phyloP scores from a whole-genome alignment of 2,329 filamentous ascomycete genomes.

The Neurospora sp. region DNA sequence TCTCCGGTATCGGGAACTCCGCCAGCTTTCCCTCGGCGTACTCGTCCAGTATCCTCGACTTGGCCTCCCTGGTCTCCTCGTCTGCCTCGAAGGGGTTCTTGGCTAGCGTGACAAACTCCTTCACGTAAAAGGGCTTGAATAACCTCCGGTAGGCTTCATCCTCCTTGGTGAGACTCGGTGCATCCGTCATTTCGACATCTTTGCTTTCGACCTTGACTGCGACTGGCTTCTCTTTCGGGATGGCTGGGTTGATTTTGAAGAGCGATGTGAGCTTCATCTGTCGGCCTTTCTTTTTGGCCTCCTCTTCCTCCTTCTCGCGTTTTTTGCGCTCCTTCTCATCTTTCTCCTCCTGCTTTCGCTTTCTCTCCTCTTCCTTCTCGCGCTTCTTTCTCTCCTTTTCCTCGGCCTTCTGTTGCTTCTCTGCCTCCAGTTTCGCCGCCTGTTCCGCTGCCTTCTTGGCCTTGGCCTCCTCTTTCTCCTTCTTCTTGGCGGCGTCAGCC shows the following conservation, averaged over 20 bases:
- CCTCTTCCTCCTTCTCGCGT: conserved; percentile 42
- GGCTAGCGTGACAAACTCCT: conserved; percentile 63
- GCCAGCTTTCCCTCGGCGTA: conserved; percentile 38
- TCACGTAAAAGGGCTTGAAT: conserved; percentile 76
- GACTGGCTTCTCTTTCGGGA: conserved; percentile 27
- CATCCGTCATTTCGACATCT: conserved; percentile 19
- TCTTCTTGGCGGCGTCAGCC: conserved; percentile 27
- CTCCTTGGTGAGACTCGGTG: conserved; percentile 9
- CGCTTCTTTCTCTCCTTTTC: conserved; percentile 25
- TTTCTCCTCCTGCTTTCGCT: conserved; percentile 18
- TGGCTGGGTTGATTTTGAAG: conserved; percentile 29
- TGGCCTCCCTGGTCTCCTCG: conserved; percentile 40
- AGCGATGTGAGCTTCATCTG: conserved; percentile 38
- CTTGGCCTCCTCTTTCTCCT: conserved; percentile 27
- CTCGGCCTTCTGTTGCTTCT: conserved; percentile 28
- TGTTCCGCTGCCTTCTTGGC: conserved; percentile 22
- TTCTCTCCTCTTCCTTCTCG: conserved; percentile 28
- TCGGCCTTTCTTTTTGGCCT: conserved; percentile 37
- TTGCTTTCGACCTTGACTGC: conserved; percentile 9
- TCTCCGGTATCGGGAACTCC: conserved; percentile 28
- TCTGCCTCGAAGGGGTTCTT: conserved; percentile 48
- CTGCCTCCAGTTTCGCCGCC: conserved; percentile 17
- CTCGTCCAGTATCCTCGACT: conserved; percentile 42
- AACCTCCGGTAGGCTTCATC: conserved; percentile 51
- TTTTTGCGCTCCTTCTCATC: conserved; percentile 37